phyloP scores from a whole-genome alignment of 176 grass and related monocot genomes.

The Carex myosuroides region DNA sequence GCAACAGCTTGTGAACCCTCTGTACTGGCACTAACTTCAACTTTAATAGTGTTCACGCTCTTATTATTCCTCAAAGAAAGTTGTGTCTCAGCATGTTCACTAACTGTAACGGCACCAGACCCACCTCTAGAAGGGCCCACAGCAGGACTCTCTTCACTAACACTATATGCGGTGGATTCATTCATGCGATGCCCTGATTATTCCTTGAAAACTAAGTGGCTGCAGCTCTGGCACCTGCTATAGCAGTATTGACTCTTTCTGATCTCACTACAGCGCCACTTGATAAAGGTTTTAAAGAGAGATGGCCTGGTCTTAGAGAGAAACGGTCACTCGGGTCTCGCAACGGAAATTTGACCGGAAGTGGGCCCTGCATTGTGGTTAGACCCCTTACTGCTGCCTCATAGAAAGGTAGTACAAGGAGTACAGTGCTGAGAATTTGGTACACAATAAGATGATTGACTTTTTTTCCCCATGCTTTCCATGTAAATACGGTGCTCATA shows the following conservation, averaged over 20 bases:
- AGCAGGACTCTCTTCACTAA: not conserved
- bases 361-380: conserved; percentile 45
- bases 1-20: not conserved
- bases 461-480: no score
- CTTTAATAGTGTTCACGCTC: not conserved
- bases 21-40: not conserved
- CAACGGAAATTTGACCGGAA: conserved; percentile 76
- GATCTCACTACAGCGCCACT: conserved; percentile 21
- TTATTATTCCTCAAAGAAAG: not conserved
- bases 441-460: no score
- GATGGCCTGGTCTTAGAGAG: conserved; percentile 52
- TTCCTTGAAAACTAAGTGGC: conserved; percentile 62
- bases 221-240: conserved; percentile 57
- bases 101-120: not conserved
- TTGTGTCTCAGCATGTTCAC: not conserved
- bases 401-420: conserved; percentile 4
- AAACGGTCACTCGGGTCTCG: conserved; percentile 40
- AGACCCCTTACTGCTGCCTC: conserved; percentile 72
- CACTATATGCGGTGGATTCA: conserved; percentile 4
- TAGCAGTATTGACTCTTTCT: conserved; percentile 48
- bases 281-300: conserved; percentile 25
- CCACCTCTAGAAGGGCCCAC: not conserved
- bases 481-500: no score
- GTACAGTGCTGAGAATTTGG: no score
- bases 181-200: not conserved